Evolutionary conservation across 495 filamentous ascomycete genomes (phyloP), one percentile per base, ranked within the genome.

Genomic region (Cercophora scortea): DNA sequence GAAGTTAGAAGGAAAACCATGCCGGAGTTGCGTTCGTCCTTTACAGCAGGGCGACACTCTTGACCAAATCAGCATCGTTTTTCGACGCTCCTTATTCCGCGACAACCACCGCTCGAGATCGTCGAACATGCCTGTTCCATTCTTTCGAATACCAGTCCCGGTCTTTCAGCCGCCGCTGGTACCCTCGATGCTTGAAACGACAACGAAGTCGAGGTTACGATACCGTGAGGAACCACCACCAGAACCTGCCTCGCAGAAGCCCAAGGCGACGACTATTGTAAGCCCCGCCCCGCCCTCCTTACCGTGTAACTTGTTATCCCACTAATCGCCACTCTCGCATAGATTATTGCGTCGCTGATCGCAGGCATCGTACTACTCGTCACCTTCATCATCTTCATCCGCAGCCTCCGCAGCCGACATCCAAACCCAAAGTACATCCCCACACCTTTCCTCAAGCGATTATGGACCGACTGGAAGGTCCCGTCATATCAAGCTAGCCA

Each of bases 381-480:
- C 47, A 18, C 54, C 18, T 48, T 38, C 34, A 36, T 61, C 32
- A 32, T 65, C 16, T 3, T 50, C 0, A 32, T 60, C 19, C 60
- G 61, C n/a, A 47, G 36, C 35, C 1, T 62, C 32, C 61, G 61
- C 38, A 44, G 36, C 44, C 59, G 61, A 8, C 50, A 63, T 50
- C 75, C 70, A 40, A 71, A 78, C 39, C 81, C 79, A 15, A 78
- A 73, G 64, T 83, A 78, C 57, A 66, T 84, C 33, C 85, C 82
- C 11, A 79, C 76, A 0, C 65, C 70, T 39, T 76, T 64, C 42
- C 55, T 87, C 48, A 87, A 86, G 59, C 69, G 65, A 12, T 67
- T 72, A 69, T 87, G 85, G 84, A 71, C 70, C 41, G 67, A 70
- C 51, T 87, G 84, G 84, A 69, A 66, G 6, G 79, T 52, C 4